Base-by-base conservation (phyloP, 345 rosid genomes). In the Gossypium raimondii region DNA sequence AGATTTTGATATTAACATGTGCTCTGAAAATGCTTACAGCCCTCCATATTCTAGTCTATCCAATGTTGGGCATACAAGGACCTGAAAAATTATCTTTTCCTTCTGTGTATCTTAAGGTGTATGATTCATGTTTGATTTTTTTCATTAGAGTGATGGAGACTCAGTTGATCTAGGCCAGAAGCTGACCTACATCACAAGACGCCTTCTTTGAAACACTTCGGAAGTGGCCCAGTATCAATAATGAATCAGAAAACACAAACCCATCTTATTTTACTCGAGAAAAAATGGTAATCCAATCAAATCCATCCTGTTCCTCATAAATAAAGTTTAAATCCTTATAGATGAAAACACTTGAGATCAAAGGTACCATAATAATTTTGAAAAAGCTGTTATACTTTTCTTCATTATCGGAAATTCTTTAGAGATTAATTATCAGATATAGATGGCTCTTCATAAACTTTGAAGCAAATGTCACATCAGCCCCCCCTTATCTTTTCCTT, bases 91-190 rank as follows among this genome's bases (percentile, higher is more conserved):
- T 38, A 11, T 63, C 67, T 34, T 27, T 63, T 38, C 67, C 10
- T 63, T 3, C 24, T 9, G n/a, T 57, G 48, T 10, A 38, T 17
- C 48, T 63, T 9, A 63, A 63, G 45, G 22, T n/a, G 24, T 63
- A 38, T 16, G 22, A 34, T 7, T 24, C 57, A 48, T 24, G 20
- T 13, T 24, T 24, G 18, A 68, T 11, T 48, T 24, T 68, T 68
- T 44, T 34, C 25, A 22, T 50, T 14, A 24, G 20, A 20, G 14
- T 13, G 41, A 50, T 66, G 7, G 43, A 74, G 77, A 74, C 11
- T 38, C 52, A 52, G 73, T 67, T 75, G 44, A 52, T 75, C 55
- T 13, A 66, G 20, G 73, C 55, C 51, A 75, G 14, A 67, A 56
- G 53, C 55, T 29, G 22, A 74, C 60, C 48, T 74, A 63, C 55